Base-by-base conservation (phyloP, 1,139 yeast species). In the Debaryomyces sp. region DNA sequence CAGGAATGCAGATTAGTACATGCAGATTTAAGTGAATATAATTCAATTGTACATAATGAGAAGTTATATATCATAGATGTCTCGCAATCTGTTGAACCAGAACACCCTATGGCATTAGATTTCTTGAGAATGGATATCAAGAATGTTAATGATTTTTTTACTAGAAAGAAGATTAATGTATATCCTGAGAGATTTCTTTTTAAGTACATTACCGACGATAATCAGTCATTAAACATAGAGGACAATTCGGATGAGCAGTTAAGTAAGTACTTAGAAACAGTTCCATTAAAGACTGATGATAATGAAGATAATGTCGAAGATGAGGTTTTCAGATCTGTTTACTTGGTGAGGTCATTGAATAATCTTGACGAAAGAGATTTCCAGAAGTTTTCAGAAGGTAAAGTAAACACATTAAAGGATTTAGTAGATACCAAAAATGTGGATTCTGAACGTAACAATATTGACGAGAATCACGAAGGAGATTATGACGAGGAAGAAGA, bases 101-200 rank as follows among this genome's bases (percentile, higher is more conserved):
- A 92, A 59, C 99, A 95, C 67, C 99, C 98, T 6, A 91, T 90
- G 89, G 89, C 97, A 40, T 75, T 94, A 52, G 98, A 94, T 64
- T 95, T 95, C 63, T 71, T 95, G 51, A 77, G 99, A 63, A 94
- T 94, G 99, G 99, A 95, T 68, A 92, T 95, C 61, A 94, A 92
- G 67, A 95, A 95, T 61, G 91, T 94, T 17, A 94, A 91, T 62
- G 95, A 89, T 59, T 95, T 86, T 66, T 95, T 95, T 61, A 73
- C 76, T 50, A 77, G 85, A 51, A 80, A 80, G 59, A 84, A 86
- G 64, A 89, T 91, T 37, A 79, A 81, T 48, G 87, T 89, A 4
- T 87, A 88, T 57, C 83, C 96, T 2, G 99, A 94, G 65, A 77
- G 96, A 53, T 75, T 83, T 30, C 77, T 94, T 26, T 95, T 92